A percentile compares a stretch with the other conserved stretches of the same genome.
phyloP scores from a whole-genome alignment of 169 alveolate genomes.

The Cytauxzoon felis region DNA sequence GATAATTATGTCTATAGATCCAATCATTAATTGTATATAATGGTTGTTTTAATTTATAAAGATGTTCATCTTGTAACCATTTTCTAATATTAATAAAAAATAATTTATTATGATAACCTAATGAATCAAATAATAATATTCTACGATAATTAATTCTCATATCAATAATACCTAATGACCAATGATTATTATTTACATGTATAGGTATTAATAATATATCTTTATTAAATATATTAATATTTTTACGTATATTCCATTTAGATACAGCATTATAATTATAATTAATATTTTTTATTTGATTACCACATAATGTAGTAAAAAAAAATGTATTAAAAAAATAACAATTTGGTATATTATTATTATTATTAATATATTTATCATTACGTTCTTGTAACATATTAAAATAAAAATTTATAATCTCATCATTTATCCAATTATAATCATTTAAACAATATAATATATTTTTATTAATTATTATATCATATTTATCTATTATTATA shows the following conservation, averaged over 20 bases:
- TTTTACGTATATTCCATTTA: conserved; percentile 81
- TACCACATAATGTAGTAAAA: conserved; percentile 67
- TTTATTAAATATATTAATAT: conserved; percentile 74
- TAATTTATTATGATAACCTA: conserved; percentile 62
- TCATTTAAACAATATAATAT: conserved; percentile 67
- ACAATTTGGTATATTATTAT: conserved; percentile 55
- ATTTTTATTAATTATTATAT: conserved; percentile 33
- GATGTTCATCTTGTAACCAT: conserved; percentile 75
- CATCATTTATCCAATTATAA: conserved; percentile 86
- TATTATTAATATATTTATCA: conserved; percentile 30
- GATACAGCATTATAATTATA: conserved; percentile 78
- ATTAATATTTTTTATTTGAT: conserved; percentile 13
- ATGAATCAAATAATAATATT: conserved; percentile 73
- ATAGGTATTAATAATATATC: conserved; percentile 81
- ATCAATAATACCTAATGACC: conserved; percentile 84
- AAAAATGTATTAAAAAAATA: conserved; percentile 82
- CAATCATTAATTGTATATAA: conserved; percentile 34
- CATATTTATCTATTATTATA: conserved; percentile 36
- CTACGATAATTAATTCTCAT: conserved; percentile 64
- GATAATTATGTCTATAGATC: conserved; percentile 1
- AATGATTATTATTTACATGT: conserved; percentile 76
- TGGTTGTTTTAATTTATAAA: conserved; percentile 56
- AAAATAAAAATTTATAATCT: conserved; percentile 82
- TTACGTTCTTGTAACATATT: conserved; percentile 78
- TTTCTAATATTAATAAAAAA: conserved; percentile 57